A percentile compares a stretch with the other conserved stretches of the same genome.
phyloP scores from a whole-genome alignment of 345 rosid species.

The Rhizophora mangle region DNA sequence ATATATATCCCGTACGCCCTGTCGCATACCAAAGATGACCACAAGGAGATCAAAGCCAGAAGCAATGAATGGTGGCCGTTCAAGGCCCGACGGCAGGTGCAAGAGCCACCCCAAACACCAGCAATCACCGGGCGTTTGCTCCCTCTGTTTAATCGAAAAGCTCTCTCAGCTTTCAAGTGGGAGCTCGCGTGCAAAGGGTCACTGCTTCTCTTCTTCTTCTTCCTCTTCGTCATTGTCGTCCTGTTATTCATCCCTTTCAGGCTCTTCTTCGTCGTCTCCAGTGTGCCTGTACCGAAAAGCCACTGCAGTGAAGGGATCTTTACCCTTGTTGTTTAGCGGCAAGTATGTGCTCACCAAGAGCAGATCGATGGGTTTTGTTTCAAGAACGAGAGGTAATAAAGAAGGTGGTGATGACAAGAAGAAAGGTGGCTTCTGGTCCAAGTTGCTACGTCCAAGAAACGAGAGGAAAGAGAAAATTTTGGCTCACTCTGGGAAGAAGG shows the following conservation, averaged over 20 bases:
- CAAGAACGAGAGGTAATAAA: slow-evolving; percentile 15
- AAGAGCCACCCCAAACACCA: slow-evolving; percentile 52
- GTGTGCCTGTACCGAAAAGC: slow-evolving; percentile 8
- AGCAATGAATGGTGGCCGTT: background rate
- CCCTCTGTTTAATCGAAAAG: slow-evolving; percentile 50
- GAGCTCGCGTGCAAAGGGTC: background rate
- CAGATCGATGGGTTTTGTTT: slow-evolving; percentile 39
- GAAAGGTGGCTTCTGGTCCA: slow-evolving; percentile 43
- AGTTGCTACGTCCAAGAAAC: slow-evolving; percentile 26
- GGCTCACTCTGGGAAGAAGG: slow-evolving; percentile 19
- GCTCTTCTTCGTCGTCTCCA: slow-evolving; percentile 41
- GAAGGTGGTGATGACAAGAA: slow-evolving; percentile 11
- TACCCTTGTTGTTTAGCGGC: slow-evolving; percentile 27
- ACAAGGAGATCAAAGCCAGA: slow-evolving; percentile 21
- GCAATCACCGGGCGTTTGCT: slow-evolving; percentile 61
- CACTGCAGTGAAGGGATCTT: slow-evolving; percentile 15
- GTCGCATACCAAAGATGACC: slow-evolving; percentile 20
- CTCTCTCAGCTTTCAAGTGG: slow-evolving; percentile 35
- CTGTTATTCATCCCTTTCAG: slow-evolving; percentile 30
- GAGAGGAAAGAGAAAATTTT: slow-evolving; percentile 22
- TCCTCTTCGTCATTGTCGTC: slow-evolving; percentile 26
- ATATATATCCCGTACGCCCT: background rate
- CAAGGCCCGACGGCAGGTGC: slow-evolving; percentile 29
- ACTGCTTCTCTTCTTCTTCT: slow-evolving; percentile 18
- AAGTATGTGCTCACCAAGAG: slow-evolving; percentile 42